Percentiles rank a stretch among this genome's conserved stretches.
phyloP scores from a whole-genome alignment of 495 filamentous ascomycete genomes.

The Parathielavia appendiculata region DNA sequence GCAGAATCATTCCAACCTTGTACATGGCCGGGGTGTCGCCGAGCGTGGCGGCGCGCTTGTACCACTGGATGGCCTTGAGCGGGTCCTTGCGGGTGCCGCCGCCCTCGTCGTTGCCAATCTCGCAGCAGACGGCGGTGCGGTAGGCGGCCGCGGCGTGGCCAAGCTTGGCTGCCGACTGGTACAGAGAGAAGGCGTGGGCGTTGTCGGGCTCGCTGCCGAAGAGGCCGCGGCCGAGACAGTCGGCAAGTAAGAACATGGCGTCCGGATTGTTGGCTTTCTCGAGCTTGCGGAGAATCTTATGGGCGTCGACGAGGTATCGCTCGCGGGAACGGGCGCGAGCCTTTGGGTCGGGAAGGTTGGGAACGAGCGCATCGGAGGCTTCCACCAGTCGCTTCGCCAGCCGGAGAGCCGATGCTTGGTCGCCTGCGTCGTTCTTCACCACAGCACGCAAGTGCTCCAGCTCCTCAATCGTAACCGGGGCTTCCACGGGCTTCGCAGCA shows the following conservation, averaged over 20 bases:
- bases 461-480: conserved; percentile 71
- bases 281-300: conserved; percentile 87
- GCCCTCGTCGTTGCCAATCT: conserved; percentile 89
- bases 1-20: conserved; percentile 92
- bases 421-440: conserved; percentile 63
- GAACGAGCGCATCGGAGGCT: conserved; percentile 70
- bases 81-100: conserved; percentile 89
- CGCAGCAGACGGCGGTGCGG: conserved; percentile 93
- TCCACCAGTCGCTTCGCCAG: conserved; percentile 84
- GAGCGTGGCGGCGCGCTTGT: conserved; percentile 82
- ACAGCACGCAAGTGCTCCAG: conserved; percentile 64
- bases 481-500: conserved; percentile 31
- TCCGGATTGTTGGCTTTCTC: conserved; percentile 60
- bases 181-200: conserved; percentile 86
- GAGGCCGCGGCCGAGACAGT: conserved; percentile 74
- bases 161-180: conserved; percentile 86
- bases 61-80: conserved; percentile 94
- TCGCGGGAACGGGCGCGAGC: conserved; percentile 72
- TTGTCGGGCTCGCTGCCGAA: conserved; percentile 63
- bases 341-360: conserved; percentile 67
- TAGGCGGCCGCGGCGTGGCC: conserved; percentile 85
- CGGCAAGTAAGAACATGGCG: conserved; percentile 91
- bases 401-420: conserved; percentile 62
- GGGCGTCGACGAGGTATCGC: conserved; percentile 75
- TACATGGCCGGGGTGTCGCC: conserved; percentile 95